Percentiles rank a stretch among this genome's conserved stretches.
Conservation (phyloP, 208 protist species). For the Trypanosoma cruzi region DNA sequence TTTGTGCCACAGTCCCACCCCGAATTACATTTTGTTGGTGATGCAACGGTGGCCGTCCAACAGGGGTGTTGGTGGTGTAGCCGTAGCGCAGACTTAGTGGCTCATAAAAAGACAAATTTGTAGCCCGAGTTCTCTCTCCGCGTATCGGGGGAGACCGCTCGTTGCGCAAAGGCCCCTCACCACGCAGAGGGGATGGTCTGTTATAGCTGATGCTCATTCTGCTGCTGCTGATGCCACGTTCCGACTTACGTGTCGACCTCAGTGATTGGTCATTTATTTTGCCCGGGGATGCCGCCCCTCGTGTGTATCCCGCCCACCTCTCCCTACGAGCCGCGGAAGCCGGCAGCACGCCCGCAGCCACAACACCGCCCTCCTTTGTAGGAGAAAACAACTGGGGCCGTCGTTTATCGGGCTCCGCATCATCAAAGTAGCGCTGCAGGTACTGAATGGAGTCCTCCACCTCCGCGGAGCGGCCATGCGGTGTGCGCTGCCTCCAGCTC, state of each 20-base stretch:
- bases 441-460: slow-evolving; percentile 22
- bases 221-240: background rate
- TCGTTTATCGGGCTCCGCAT: background rate
- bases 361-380: background rate
- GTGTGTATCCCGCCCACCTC: background rate
- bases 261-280: background rate
- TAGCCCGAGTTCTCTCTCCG: background rate
- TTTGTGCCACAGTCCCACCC: background rate
- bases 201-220: background rate
- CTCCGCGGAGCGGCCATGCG: slow-evolving; percentile 4
- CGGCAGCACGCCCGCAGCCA: slow-evolving; percentile 13
- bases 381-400: background rate
- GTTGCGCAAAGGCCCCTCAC: background rate
- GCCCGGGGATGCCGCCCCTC: background rate
- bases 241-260: background rate
- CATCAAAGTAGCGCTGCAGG: slow-evolving; percentile 12
- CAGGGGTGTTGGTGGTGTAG: background rate
- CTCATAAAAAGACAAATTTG: background rate
- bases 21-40: background rate
- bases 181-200: background rate
- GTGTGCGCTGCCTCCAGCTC: slow-evolving; percentile 1
- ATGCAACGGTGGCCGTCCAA: slow-evolving; percentile 8
- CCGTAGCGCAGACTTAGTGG: slow-evolving; percentile 10
- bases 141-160: background rate
- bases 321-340: background rate